Base-by-base conservation (phyloP, 192 early-diverging fungal genomes). In the Phycomyces nitens region DNA sequence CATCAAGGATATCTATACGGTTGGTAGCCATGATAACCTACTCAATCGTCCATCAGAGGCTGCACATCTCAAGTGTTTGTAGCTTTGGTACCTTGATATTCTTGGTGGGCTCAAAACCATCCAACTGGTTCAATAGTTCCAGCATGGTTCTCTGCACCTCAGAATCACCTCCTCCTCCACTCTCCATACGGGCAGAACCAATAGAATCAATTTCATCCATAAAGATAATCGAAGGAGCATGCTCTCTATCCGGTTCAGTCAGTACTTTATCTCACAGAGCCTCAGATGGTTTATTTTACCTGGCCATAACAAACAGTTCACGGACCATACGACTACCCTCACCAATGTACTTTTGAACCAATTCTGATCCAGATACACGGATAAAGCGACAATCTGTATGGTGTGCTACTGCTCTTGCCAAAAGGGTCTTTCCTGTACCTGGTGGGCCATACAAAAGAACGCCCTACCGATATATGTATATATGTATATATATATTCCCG, bases 141-240 rank as follows among this genome's bases (percentile, higher is more conserved):
- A 94, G 75, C 92, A 94, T 94, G 6, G 92, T 94, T 59, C 92
- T 82, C 69, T 94, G 92, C 24, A 94, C 92, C 80, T 94, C 92
- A 53, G 89, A 92, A 69, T 94, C 92, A 39, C 92, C 91, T 38
- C 89, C 85, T 18, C 84, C 83, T 43, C 89, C 87, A 23, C 82
- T 81, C 50, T 92, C 91, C 34, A 88, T 88, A 62, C 92, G 88
- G 26, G 91, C 89, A 24, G 90, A 92, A 58, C 92, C 92, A 72
- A 94, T 93, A 4, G 89, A 91, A 71, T 94, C 92, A 58, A 94
- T 92, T 73, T 94, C 92, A 73, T 94, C 92, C 91, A 94, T 92
- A 58, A 94, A 94, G 64, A 94, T 93, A 66, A 93, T 94, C 23
- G 91, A 93, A 38, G 92, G 92, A 2, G 92, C 92, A 60, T 94